phyloP scores from a whole-genome alignment of 164 flowering plant genomes.

The grape (Vitis vinifera) region DNA sequence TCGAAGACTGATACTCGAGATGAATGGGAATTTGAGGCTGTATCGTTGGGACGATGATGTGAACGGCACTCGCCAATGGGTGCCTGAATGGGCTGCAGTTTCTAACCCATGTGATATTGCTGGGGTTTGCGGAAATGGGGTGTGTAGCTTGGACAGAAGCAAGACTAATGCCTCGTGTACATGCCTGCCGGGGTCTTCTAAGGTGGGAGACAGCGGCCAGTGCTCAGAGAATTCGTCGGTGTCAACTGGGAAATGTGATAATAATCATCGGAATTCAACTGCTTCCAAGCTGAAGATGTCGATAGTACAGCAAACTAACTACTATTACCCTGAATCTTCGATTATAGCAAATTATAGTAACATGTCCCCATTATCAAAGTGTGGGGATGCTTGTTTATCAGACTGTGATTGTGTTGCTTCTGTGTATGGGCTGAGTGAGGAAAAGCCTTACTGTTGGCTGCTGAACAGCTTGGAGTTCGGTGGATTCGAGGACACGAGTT shows the following conservation, averaged over 20 bases:
- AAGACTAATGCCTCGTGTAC: constrained; percentile 72
- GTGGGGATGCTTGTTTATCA: constrained; percentile 74
- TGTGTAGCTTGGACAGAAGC: constrained; percentile 61
- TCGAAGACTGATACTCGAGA: constrained; percentile 61
- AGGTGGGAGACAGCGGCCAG: constrained; percentile 15
- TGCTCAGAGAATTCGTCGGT: constrained; percentile 33
- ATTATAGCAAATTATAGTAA: constrained; percentile 79
- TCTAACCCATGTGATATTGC: constrained; percentile 87
- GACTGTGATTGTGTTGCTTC: constrained; percentile 89
- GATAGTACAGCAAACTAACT: constrained; percentile 59
- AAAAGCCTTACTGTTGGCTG: constrained; percentile 84
- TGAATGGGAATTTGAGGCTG: constrained; percentile 72
- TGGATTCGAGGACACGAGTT: constrained; percentile 72
- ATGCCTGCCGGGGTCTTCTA: constrained; percentile 63
- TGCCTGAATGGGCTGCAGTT: constrained; percentile 88
- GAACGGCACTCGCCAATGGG: constrained; percentile 80
- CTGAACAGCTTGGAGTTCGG: constrained; percentile 78
- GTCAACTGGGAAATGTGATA: constrained; percentile 29
- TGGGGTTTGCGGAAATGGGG: constrained; percentile 90
- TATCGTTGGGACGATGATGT: constrained; percentile 77
- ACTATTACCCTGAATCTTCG: constrained; percentile 63
- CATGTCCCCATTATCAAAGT: constrained; percentile 39
- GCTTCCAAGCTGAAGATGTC: constrained; percentile 40
- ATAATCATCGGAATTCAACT: constrained; percentile 1
- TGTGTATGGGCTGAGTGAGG: constrained; percentile 79